Conservation (phyloP, 2,329 filamentous ascomycete genomes). For the Exophiala sp. region DNA sequence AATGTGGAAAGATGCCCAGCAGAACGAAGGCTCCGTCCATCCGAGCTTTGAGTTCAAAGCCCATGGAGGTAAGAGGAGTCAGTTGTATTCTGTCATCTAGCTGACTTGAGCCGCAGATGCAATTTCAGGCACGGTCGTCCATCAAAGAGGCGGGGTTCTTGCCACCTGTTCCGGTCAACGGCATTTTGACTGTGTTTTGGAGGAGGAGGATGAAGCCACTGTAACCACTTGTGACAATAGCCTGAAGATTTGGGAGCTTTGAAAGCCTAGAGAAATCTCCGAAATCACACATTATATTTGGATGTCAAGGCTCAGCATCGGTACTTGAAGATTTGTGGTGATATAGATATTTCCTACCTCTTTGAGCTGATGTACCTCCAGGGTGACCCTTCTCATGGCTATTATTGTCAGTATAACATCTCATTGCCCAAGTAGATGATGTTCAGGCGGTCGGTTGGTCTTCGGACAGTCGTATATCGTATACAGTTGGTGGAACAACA, state of each 20-base stretch:
- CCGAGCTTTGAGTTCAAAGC: conserved; percentile 42
- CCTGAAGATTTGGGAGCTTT: conserved; percentile 24
- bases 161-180: conserved; percentile 48
- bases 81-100: not conserved
- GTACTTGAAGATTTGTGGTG: too few species aligned
- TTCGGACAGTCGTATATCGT: too few species aligned
- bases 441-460: too few species aligned
- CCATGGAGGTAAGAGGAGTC: conserved; percentile 40
- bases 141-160: conserved; percentile 43
- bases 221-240: conserved; percentile 13
- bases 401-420: too few species aligned
- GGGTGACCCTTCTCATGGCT: too few species aligned
- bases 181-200: conserved; percentile 13
- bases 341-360: too few species aligned
- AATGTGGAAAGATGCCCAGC: conserved; percentile 46
- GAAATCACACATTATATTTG: too few species aligned
- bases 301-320: too few species aligned
- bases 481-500: not conserved
- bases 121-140: conserved; percentile 43
- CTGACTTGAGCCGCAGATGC: conserved; percentile 34
- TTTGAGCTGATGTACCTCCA: too few species aligned
- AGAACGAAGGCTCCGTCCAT: conserved; percentile 36
- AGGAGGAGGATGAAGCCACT: conserved; percentile 19
- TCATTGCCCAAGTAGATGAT: too few species aligned
- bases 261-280: too few species aligned